These are phyloP conservation scores for Trametes hirsuta DNA, from an alignment of 1,284 basidiomycete species.

Conservation along the genomic window DNA sequence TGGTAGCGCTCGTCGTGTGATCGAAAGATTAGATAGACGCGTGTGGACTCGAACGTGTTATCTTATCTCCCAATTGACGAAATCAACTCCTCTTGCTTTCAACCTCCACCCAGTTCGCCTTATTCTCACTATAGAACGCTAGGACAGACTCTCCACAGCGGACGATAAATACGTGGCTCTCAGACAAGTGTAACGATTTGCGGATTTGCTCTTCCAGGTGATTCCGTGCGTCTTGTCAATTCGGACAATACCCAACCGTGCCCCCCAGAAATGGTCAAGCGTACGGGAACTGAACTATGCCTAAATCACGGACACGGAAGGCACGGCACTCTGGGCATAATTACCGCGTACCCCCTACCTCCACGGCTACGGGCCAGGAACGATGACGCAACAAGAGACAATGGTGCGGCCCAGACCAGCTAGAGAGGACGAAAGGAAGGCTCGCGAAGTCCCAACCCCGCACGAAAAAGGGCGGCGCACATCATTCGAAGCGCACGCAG, in stretches of 20 bases:
- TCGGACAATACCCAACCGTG: neutral
- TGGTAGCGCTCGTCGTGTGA: conserved; percentile 5
- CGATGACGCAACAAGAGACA: conserved; percentile 14
- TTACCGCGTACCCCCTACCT: neutral
- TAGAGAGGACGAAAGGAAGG: neutral
- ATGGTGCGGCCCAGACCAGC: conserved; percentile 6
- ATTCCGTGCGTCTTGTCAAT: neutral
- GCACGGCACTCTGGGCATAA: neutral
- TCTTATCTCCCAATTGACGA: conserved; percentile 9
- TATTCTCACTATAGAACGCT: no score
- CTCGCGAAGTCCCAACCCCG: conserved; percentile 1
- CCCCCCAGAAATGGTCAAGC: conserved; percentile 2
- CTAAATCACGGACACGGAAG: neutral
- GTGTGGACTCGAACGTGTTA: neutral
- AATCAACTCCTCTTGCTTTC: neutral
- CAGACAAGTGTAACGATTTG: no score
- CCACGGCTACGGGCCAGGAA: conserved; percentile 8
- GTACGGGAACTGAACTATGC: neutral
- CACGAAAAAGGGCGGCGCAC: conserved; percentile 7
- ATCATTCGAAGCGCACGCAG: conserved; percentile 9
- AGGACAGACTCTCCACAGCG: no score
- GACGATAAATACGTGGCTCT: no score
- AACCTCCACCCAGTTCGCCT: no score
- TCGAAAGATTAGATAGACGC: conserved; percentile 21
- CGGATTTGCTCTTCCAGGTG: neutral